Percentiles rank a stretch among this genome's conserved stretches.
These are phyloP conservation scores for Penicillium hordei DNA, from an alignment of 2,329 filamentous ascomycete species.

Conservation along the genomic window DNA sequence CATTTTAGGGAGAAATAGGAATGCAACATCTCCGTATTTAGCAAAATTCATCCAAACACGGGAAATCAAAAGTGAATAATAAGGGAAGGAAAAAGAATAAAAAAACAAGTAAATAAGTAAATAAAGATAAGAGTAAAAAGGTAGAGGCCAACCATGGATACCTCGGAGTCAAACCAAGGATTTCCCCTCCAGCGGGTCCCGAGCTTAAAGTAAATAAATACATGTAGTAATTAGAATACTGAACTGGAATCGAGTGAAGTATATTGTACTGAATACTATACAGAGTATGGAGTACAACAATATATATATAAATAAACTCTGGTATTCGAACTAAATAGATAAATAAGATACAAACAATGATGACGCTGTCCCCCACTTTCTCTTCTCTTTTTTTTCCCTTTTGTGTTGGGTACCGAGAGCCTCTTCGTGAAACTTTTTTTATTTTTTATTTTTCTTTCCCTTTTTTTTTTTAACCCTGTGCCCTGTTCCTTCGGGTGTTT, in stretches of 20 bases:
- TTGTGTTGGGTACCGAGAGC: slow-evolving; percentile 25
- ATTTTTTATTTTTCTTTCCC: slow-evolving; percentile 1
- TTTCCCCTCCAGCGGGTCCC: slow-evolving; percentile 19
- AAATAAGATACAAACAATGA: slow-evolving; percentile 8
- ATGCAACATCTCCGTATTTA: neutral
- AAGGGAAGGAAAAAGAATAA: neutral
- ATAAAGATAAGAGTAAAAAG: slow-evolving; percentile 4
- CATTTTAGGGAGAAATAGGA: slow-evolving; percentile 9
- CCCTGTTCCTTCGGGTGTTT: slow-evolving; percentile 5
- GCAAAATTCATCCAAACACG: neutral
- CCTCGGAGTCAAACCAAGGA: slow-evolving; percentile 14
- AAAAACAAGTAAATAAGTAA: neutral
- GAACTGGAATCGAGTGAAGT: neutral
- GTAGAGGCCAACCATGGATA: slow-evolving; percentile 8
- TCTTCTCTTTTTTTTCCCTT: slow-evolving; percentile 12
- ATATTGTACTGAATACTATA: neutral
- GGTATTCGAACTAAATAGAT: neutral
- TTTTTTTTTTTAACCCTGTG: slow-evolving; percentile 1
- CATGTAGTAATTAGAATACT: no score
- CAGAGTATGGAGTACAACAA: no score
- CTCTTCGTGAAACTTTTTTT: slow-evolving; percentile 23
- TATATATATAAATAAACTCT: neutral
- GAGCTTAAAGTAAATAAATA: slow-evolving; percentile 10
- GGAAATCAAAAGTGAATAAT: neutral
- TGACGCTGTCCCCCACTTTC: slow-evolving; percentile 15